Percentiles rank a stretch among this genome's conserved stretches.
These are phyloP conservation scores for Diplodia sapinea DNA, from an alignment of 2,329 filamentous ascomycete species.

Conservation along the genomic window DNA sequence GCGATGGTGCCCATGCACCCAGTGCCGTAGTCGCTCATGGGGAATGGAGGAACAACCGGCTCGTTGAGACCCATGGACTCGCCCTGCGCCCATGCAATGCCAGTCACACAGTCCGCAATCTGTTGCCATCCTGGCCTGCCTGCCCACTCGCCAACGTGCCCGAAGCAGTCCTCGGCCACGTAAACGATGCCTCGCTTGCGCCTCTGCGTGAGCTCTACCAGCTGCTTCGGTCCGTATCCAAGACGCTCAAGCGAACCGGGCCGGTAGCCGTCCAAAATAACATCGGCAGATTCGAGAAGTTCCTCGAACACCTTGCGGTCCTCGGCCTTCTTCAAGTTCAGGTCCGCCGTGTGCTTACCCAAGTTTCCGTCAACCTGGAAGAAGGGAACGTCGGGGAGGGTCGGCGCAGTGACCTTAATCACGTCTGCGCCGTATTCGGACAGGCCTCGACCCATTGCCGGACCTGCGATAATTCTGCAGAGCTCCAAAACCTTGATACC, in stretches of 20 bases:
- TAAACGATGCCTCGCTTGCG: slow-evolving; percentile 70
- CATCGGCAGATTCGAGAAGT: slow-evolving; percentile 67
- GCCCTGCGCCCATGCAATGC: slow-evolving; percentile 68
- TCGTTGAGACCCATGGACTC: slow-evolving; percentile 65
- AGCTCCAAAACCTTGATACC: slow-evolving; percentile 77
- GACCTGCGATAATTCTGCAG: slow-evolving; percentile 76
- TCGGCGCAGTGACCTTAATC: slow-evolving; percentile 71
- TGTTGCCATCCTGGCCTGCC: slow-evolving; percentile 72
- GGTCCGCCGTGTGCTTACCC: slow-evolving; percentile 69
- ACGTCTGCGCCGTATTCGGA: slow-evolving; percentile 79
- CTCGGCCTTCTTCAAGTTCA: slow-evolving; percentile 64
- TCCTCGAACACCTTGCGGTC: slow-evolving; percentile 63
- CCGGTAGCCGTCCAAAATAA: slow-evolving; percentile 72
- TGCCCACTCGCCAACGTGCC: slow-evolving; percentile 68
- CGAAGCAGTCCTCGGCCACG: slow-evolving; percentile 75
- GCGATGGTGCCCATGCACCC: slow-evolving; percentile 74
- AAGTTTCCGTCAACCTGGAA: slow-evolving; percentile 76
- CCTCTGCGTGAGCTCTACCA: slow-evolving; percentile 59
- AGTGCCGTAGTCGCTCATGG: slow-evolving; percentile 69
- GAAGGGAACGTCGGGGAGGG: slow-evolving; percentile 72
- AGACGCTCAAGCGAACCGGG: slow-evolving; percentile 68
- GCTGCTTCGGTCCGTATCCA: slow-evolving; percentile 65
- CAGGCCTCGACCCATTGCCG: slow-evolving; percentile 72
- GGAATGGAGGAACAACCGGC: slow-evolving; percentile 69
- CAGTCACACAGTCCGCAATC: slow-evolving; percentile 70